These are phyloP conservation scores for Rhizoclosmatium sp. DNA, from an alignment of 192 early-diverging fungal genomes.

Conservation along the genomic window DNA sequence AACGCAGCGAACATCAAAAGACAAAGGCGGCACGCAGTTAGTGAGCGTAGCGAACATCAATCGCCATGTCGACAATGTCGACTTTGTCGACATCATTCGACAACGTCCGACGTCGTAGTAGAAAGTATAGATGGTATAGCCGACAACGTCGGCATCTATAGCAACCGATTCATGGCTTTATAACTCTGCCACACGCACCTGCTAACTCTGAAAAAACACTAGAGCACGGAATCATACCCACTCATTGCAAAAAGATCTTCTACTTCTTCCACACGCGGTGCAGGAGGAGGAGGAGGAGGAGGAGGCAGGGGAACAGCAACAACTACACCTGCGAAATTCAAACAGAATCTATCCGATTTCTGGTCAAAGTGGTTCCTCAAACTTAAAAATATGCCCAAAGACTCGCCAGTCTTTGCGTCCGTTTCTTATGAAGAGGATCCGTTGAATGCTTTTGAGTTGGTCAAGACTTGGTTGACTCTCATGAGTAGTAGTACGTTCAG, in stretches of 20 bases:
- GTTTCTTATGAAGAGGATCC: constrained; percentile 58
- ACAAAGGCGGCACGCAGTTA: too few relatives aligned
- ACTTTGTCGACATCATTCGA: too few relatives aligned
- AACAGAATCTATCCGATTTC: constrained; percentile 75
- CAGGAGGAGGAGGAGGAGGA: constrained; percentile 7
- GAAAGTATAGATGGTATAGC: too few relatives aligned
- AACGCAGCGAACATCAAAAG: too few relatives aligned
- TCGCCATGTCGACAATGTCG: too few relatives aligned
- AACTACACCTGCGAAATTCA: constrained; percentile 64
- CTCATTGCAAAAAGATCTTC: constrained; percentile 67
- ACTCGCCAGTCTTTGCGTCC: constrained; percentile 5
- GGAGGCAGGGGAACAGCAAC: constrained; percentile 47
- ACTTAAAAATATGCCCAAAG: constrained; percentile 39
- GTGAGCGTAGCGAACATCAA: too few relatives aligned
- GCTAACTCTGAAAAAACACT: too few relatives aligned
- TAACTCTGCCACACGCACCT: too few relatives aligned
- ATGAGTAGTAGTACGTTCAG: constrained; percentile 76
- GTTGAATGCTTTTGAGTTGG: constrained; percentile 35
- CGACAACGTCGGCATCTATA: too few relatives aligned
- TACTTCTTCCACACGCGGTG: neutral
- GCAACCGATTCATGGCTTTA: too few relatives aligned
- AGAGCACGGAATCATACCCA: constrained; percentile 68
- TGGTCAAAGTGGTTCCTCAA: constrained; percentile 51
- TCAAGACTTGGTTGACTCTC: constrained; percentile 51
- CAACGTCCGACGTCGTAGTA: too few relatives aligned